phyloP scores from a whole-genome alignment of 208 protist species.

The Leishmania mexicana region DNA sequence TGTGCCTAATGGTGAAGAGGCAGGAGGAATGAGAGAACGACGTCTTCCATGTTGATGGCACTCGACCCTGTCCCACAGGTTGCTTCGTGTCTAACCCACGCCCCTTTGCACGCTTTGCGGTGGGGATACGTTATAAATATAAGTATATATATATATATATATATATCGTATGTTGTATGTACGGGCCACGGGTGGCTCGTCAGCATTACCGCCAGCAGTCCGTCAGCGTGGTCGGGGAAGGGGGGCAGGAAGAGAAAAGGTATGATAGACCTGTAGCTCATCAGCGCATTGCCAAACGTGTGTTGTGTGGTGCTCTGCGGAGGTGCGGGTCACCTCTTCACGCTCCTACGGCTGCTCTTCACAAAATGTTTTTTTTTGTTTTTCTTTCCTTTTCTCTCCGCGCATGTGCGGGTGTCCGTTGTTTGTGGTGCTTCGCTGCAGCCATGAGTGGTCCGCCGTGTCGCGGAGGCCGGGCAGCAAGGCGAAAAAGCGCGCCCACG shows the following conservation, averaged over 20 bases:
- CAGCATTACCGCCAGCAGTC: background rate
- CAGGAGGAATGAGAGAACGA: background rate
- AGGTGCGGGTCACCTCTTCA: background rate
- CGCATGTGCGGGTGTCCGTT: background rate
- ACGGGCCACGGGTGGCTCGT: background rate
- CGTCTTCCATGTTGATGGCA: background rate
- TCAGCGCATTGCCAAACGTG: background rate
- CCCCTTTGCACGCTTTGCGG: background rate
- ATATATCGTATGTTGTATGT: background rate
- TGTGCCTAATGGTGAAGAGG: background rate
- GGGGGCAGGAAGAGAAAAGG: background rate
- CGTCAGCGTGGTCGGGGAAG: background rate
- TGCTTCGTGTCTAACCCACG: background rate
- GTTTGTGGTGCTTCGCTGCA: background rate
- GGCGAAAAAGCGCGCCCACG: background rate
- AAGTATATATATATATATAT: too few species aligned
- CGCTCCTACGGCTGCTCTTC: background rate
- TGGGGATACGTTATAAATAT: background rate
- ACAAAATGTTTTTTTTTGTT: background rate
- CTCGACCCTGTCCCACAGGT: background rate
- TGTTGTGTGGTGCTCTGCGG: background rate
- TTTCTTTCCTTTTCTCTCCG: slow-evolving; percentile 5
- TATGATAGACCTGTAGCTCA: background rate
- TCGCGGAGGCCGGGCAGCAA: background rate
- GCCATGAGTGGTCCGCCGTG: background rate